Percentiles rank a stretch among this genome's conserved stretches.
Conservation (phyloP, 148 eudicot genomes). For the Diospyros kaki region DNA sequence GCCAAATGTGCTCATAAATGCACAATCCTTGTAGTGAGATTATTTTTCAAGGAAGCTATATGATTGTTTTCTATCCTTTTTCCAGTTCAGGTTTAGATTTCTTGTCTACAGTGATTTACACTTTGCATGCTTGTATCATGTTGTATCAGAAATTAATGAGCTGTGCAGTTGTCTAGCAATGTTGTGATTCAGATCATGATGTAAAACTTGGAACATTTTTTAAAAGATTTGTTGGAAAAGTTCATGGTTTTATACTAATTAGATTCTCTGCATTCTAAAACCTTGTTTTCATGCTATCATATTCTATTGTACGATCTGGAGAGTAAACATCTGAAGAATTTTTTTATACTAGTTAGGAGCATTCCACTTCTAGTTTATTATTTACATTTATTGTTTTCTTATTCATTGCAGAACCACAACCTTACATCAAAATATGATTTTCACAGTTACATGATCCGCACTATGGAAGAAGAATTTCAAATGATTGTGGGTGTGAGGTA, state of each 20-base stretch:
- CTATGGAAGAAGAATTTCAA: slow-evolving; percentile 99
- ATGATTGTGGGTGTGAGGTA: slow-evolving; percentile 97
- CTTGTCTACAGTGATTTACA: too few relatives aligned
- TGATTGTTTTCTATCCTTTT: too few relatives aligned
- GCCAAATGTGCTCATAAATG: too few relatives aligned
- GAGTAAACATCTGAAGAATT: background rate
- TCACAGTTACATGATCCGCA: slow-evolving; percentile 98
- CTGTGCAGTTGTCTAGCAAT: too few relatives aligned
- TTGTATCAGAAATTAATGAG: too few relatives aligned
- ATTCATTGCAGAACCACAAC: slow-evolving; percentile 86
- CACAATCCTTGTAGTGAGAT: too few relatives aligned
- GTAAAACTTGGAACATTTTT: background rate
- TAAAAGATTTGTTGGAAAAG: background rate
- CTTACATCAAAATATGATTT: slow-evolving; percentile 89
- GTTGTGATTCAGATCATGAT: background rate
- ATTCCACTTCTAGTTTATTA: slow-evolving; percentile 2
- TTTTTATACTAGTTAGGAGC: background rate
- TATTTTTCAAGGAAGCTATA: too few relatives aligned
- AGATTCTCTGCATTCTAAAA: background rate
- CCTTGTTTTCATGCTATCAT: background rate
- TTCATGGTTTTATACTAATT: background rate
- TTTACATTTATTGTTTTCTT: slow-evolving; percentile 20
- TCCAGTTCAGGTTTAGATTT: too few relatives aligned
- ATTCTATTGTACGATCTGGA: background rate
- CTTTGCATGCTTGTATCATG: too few relatives aligned